Evolutionary conservation across 345 rosid species (phyloP).

Genomic region (Camelina laxa): DNA sequence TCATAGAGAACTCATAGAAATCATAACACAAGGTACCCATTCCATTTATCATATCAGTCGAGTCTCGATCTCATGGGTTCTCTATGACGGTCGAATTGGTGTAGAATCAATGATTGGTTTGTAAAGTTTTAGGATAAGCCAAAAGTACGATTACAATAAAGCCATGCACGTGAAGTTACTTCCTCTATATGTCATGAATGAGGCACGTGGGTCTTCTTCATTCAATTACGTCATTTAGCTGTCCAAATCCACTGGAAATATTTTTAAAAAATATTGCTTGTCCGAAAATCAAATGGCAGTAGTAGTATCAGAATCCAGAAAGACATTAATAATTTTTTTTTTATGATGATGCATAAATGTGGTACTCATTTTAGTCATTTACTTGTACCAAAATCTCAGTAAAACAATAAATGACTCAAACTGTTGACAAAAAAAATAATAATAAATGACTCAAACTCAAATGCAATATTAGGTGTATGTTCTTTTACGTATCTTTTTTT

Average conservation of each 20-base stretch:
- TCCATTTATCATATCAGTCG: too few relatives aligned
- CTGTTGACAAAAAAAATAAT: too few relatives aligned
- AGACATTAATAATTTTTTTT: not conserved
- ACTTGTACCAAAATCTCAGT: not conserved
- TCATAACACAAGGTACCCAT: too few relatives aligned
- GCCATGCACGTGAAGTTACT: constrained; percentile 24
- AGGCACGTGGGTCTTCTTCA: constrained; percentile 23
- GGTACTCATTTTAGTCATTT: constrained; percentile 11
- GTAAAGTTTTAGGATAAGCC: constrained; percentile 22
- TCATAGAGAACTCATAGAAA: too few relatives aligned
- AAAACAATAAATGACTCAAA: constrained; percentile 10
- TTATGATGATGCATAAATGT: not conserved
- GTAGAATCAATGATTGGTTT: constrained; percentile 22
- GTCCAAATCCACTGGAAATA: not conserved
- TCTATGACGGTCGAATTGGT: not conserved
- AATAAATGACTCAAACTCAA: not conserved
- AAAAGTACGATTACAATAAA: constrained; percentile 20
- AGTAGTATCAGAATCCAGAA: not conserved
- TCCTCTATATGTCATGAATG: constrained; percentile 19
- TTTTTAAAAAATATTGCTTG: not conserved
- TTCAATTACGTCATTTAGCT: constrained; percentile 14
- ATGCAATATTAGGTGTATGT: not conserved
- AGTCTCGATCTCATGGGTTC: too few relatives aligned
- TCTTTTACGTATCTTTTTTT: not conserved
- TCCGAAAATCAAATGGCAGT: not conserved